A percentile compares a stretch with the other conserved stretches of the same genome.
Conservation (phyloP, 1,284 basidiomycete genomes). For the Kwoniella shivajii region DNA sequence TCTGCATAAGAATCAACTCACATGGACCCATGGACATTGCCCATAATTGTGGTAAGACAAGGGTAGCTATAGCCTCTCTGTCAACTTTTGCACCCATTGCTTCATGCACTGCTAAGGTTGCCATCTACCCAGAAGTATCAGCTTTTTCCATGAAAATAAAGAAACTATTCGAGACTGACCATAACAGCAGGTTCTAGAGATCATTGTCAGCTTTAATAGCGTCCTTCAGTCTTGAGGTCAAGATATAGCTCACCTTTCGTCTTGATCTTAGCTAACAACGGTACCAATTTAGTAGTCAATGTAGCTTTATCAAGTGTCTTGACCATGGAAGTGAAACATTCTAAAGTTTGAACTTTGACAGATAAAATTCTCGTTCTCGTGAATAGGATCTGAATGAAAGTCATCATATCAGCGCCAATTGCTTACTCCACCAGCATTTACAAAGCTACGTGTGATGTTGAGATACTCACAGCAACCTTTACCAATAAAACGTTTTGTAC, state of each 20-base stretch:
- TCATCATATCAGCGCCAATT: constrained; percentile 2
- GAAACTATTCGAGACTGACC: constrained; percentile 55
- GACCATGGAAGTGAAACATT: constrained; percentile 89
- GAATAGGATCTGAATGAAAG: constrained; percentile 73
- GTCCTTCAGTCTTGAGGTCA: neutral
- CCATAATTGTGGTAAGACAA: constrained; percentile 93
- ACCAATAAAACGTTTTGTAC: constrained; percentile 83
- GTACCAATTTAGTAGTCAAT: constrained; percentile 92
- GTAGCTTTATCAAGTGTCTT: constrained; percentile 89
- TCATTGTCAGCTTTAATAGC: constrained; percentile 11
- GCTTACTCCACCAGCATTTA: neutral
- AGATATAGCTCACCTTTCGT: constrained; percentile 63
- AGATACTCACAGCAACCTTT: constrained; percentile 72
- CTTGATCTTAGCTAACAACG: constrained; percentile 88
- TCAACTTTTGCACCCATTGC: constrained; percentile 96
- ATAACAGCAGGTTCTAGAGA: constrained; percentile 78
- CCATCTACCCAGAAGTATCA: constrained; percentile 63
- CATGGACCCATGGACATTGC: constrained; percentile 94
- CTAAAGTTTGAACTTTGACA: constrained; percentile 85
- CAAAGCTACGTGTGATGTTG: neutral
- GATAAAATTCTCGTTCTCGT: constrained; percentile 81
- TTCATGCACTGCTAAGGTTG: constrained; percentile 90
- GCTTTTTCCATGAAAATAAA: neutral
- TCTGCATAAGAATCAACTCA: constrained; percentile 55
- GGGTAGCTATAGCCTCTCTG: constrained; percentile 87